phyloP scores from a whole-genome alignment of 805 yeast genomes.

The Kuraishia cidri region DNA sequence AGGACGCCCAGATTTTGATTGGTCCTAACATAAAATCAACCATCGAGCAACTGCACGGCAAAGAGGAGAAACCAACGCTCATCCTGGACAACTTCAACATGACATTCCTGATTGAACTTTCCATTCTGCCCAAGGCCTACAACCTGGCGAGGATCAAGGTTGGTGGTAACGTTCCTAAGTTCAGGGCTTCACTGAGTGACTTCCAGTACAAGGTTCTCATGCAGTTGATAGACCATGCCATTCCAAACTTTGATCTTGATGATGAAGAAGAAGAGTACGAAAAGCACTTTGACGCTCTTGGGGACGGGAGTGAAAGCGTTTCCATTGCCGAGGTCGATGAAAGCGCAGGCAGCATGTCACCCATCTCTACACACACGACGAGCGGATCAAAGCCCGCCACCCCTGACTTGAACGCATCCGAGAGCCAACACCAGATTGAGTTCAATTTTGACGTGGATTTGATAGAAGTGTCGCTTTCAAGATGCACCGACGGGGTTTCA shows the following conservation, averaged over 20 bases:
- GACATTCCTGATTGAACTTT: slow-evolving; percentile 67
- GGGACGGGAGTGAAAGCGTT: slow-evolving; percentile 8
- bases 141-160: slow-evolving; percentile 65
- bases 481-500: slow-evolving; percentile 57
- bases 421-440: slow-evolving; percentile 59
- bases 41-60: slow-evolving; percentile 57
- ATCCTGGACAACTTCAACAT: slow-evolving; percentile 72
- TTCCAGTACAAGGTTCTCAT: slow-evolving; percentile 84
- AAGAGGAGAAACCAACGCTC: slow-evolving; percentile 31
- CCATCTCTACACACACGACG: not conserved
- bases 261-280: slow-evolving; percentile 5
- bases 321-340: not conserved
- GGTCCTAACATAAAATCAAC: slow-evolving; percentile 79
- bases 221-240: slow-evolving; percentile 60
- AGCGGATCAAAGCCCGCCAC: not conserved
- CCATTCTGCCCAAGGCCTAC: slow-evolving; percentile 69
- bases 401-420: slow-evolving; percentile 9
- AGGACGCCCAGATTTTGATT: slow-evolving; percentile 81
- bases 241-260: slow-evolving; percentile 42
- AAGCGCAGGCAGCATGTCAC: slow-evolving; percentile 4
- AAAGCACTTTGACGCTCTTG: slow-evolving; percentile 13
- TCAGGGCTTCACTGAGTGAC: slow-evolving; percentile 72
- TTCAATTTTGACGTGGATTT: slow-evolving; percentile 60
- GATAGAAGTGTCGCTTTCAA: slow-evolving; percentile 51
- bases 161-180: slow-evolving; percentile 67